Conservation (phyloP, 257 asterid genomes). For the Handroanthus guayacan region DNA sequence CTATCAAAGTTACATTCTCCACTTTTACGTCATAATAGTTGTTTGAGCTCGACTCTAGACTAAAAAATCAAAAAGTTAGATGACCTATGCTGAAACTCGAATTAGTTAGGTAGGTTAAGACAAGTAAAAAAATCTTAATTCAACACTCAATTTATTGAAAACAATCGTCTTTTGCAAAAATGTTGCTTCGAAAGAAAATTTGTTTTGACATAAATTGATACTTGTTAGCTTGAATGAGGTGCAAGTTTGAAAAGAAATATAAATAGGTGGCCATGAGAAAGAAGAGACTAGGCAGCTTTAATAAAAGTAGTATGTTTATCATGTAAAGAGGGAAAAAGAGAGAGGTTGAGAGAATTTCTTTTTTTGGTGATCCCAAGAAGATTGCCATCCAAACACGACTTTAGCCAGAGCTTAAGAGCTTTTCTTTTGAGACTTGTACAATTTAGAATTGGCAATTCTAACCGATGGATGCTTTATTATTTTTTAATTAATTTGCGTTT, state of each 20-base stretch:
- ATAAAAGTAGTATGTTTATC: conserved; percentile 37
- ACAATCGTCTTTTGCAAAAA: conserved; percentile 12
- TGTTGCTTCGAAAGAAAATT: background rate
- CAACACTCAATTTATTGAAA: background rate
- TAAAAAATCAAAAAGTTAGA: too few relatives aligned
- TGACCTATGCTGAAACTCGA: too few relatives aligned
- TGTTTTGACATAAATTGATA: background rate
- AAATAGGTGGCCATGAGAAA: conserved; percentile 27
- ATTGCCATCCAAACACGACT: conserved; percentile 40
- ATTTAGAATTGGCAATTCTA: conserved; percentile 1
- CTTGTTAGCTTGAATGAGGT: background rate
- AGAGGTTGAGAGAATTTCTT: conserved; percentile 39
- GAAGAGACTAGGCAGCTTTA: conserved; percentile 46
- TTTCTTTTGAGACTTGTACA: conserved; percentile 25
- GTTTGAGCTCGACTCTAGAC: too few relatives aligned
- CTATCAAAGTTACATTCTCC: too few relatives aligned
- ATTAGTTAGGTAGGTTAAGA: too few relatives aligned
- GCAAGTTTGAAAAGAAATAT: conserved; percentile 26
- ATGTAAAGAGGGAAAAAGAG: conserved; percentile 47
- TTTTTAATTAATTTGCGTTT: conserved; percentile 7
- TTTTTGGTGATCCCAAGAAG: conserved; percentile 62
- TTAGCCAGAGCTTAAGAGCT: conserved; percentile 29
- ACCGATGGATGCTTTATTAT: background rate
- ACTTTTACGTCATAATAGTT: too few relatives aligned
- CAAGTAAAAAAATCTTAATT: too few relatives aligned